These are phyloP conservation scores for Phytophthora tentaculata DNA, from an alignment of 352 stramenopile genomes.

Conservation along the genomic window DNA sequence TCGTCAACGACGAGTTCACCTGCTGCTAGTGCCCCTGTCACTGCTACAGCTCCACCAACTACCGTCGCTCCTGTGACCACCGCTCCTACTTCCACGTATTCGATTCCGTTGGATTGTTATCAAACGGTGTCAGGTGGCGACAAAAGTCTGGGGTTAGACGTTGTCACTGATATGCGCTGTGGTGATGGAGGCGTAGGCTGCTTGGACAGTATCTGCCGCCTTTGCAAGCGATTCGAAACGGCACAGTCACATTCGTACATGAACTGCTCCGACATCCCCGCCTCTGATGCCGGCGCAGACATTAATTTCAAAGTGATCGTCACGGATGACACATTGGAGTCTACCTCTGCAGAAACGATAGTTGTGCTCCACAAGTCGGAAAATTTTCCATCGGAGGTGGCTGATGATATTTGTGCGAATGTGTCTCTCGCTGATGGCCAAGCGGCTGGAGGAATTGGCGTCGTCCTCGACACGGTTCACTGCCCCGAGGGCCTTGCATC, in stretches of 20 bases:
- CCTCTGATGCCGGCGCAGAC: conserved; percentile 24
- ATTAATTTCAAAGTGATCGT: conserved; percentile 36
- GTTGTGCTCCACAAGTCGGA: conserved; percentile 17
- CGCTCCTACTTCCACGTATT: conserved; percentile 16
- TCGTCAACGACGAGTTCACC: neutral
- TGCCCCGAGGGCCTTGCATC: conserved; percentile 33
- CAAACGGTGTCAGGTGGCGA: conserved; percentile 29
- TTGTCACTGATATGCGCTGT: conserved; percentile 41
- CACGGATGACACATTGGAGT: conserved; percentile 14
- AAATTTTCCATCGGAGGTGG: conserved; percentile 1
- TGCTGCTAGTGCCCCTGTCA: conserved; percentile 1
- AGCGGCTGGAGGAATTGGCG: conserved; percentile 32
- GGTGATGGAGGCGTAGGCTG: conserved; percentile 42
- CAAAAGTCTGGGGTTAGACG: conserved; percentile 29
- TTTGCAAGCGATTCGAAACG: conserved; percentile 38
- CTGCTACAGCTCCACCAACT: neutral
- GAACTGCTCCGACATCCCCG: conserved; percentile 28
- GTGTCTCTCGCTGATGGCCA: conserved; percentile 34
- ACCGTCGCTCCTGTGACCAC: conserved; percentile 5
- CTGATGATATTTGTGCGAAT: conserved; percentile 16
- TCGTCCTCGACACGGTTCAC: conserved; percentile 35
- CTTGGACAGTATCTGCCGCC: conserved; percentile 33
- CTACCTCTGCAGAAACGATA: neutral
- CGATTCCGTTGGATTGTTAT: conserved; percentile 33
- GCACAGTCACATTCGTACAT: conserved; percentile 31